phyloP scores from a whole-genome alignment of 2,329 filamentous ascomycete species.

The Fusarium sp. region DNA sequence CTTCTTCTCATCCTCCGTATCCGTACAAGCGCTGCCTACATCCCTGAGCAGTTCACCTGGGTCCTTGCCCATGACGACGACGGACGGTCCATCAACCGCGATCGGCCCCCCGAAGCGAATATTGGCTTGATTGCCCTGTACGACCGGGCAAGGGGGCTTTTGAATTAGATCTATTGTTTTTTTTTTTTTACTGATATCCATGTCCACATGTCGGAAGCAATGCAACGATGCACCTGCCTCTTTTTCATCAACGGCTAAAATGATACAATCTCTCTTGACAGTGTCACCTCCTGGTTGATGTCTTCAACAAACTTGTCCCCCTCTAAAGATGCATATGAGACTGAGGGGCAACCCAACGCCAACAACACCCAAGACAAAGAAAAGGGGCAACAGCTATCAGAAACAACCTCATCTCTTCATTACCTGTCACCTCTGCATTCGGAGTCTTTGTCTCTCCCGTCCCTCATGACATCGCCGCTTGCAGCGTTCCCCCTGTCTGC shows the following conservation, averaged over 20 bases:
- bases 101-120: conserved; percentile 1
- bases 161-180: conserved; percentile 16
- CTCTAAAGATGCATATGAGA: not conserved
- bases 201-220: not conserved
- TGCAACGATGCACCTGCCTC: not conserved
- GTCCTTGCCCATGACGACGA: conserved; percentile 3
- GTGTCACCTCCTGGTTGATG: not conserved
- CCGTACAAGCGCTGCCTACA: not conserved
- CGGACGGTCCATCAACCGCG: conserved; percentile 26
- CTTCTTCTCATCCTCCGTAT: conserved; percentile 9
- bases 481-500: conserved; percentile 36
- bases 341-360: not conserved
- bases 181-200: not conserved
- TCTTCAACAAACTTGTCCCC: not conserved
- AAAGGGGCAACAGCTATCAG: conserved; percentile 10
- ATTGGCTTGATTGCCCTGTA: conserved; percentile 38
- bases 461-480: conserved; percentile 20
- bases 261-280: not conserved
- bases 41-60: not conserved
- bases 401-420: conserved; percentile 16
- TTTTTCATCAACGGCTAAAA: not conserved
- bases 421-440: conserved; percentile 8
- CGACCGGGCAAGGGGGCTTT: conserved; percentile 23
- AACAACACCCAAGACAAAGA: conserved; percentile 14
- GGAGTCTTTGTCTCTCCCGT: conserved; percentile 19